Conservation (phyloP, 2,329 filamentous ascomycete species). For the Cercospora canescens region DNA sequence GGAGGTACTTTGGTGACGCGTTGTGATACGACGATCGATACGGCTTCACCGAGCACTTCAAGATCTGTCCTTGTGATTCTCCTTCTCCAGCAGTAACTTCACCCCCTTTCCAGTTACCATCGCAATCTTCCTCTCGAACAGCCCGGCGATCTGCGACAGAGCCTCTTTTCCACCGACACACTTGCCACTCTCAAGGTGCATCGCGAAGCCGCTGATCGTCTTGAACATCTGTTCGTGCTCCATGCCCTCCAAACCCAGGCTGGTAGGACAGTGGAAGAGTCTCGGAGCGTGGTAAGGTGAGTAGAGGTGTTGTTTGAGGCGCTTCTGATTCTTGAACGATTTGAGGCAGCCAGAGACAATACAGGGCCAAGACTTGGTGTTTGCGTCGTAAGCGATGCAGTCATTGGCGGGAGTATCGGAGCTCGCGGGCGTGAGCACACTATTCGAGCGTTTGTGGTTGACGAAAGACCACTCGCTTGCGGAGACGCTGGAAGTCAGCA, state of each 20-base stretch:
- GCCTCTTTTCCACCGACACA: constrained; percentile 15
- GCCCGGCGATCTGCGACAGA: not conserved
- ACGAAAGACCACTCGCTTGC: constrained; percentile 16
- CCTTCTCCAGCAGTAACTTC: constrained; percentile 6
- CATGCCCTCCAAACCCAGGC: not conserved
- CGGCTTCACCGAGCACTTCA: not conserved
- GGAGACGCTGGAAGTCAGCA: not conserved
- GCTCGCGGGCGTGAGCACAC: not conserved
- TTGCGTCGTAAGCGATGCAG: not conserved
- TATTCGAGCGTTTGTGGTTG: not conserved
- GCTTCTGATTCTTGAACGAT: constrained; percentile 8
- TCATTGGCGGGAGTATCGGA: not conserved
- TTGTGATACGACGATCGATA: not conserved
- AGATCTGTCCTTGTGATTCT: not conserved
- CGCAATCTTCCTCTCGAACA: constrained; percentile 16
- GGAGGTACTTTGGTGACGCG: not conserved
- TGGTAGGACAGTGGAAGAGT: constrained; percentile 19
- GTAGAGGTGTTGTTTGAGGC: constrained; percentile 18
- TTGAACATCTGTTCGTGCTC: constrained; percentile 17
- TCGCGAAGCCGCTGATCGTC: constrained; percentile 20
- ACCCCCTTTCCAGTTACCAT: constrained; percentile 6
- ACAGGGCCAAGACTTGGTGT: constrained; percentile 10
- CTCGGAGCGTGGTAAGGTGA: constrained; percentile 14
- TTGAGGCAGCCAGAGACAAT: constrained; percentile 3
- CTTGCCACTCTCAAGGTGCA: constrained; percentile 21